Evolutionary conservation across 352 stramenopile genomes (phyloP), one percentile per base, ranked within the genome.

Genomic region (Globisporangium sylvaticum): DNA sequence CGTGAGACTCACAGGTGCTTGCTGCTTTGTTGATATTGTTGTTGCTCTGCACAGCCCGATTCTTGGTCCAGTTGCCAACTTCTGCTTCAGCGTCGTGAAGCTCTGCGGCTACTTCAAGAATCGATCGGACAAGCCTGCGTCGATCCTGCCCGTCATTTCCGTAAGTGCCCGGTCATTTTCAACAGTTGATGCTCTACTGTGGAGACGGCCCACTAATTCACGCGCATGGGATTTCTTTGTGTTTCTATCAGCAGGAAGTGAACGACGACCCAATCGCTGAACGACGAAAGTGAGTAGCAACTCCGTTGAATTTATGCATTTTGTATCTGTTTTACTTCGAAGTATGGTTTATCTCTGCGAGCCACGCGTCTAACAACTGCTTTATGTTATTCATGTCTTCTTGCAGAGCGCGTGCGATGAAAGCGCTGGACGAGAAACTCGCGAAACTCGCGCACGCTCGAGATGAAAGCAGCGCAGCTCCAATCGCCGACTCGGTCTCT

Each of bases 31-130:
- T 67, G 24, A 34, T 58, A 32, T 32, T 44, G 5, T 25, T 34
- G 14, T 18, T 14, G 34, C 15, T 48, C 4, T 48, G 12, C 8
- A 12, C 63, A 95, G 87, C 34, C 75, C 81, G 5, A 44, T 91
- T n/a, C 55, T 92, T 27, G 72, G 77, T 10, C 82, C 88, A 10
- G 53, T 92, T n/a, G 77, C 78, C 3, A 91, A 83, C 42, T 94
- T 96, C 53, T 89, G 71, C 66, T 93, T 92, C 68, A 94, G 80
- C 52, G 88, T 96, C n/a, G 76, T 83, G 46, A 91, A 91, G 65
- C 77, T 96, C 8, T 92, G 84, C 58, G 88, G 88, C 1, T 93
- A 91, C 68, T 96, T 94, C 65, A 94, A 92, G 74, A 84, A 87
- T 50, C 86, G 86, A 12, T 74, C 76, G 29, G 65, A 79, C 25